These are phyloP conservation scores for Raffaelea ambrosiae DNA, from an alignment of 2,329 filamentous ascomycete genomes.

Conservation along the genomic window DNA sequence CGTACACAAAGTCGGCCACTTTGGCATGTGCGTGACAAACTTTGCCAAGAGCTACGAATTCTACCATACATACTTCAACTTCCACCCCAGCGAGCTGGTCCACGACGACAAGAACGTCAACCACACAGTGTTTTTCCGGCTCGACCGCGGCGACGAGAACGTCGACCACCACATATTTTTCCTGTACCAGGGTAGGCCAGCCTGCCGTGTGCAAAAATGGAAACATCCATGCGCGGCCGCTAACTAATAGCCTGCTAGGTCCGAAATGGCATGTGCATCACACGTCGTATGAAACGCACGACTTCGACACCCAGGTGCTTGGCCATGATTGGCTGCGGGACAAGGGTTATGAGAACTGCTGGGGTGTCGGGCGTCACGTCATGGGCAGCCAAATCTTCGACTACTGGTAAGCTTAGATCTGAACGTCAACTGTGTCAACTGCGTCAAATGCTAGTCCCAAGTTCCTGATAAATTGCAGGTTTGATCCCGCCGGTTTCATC, in stretches of 20 bases:
- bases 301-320: constrained; percentile 61
- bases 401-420: constrained; percentile 60
- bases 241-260: constrained; percentile 12
- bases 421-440: too few relatives aligned
- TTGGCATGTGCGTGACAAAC: constrained; percentile 43
- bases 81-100: constrained; percentile 38
- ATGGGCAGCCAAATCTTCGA: constrained; percentile 66
- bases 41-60: constrained; percentile 41
- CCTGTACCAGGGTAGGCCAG: constrained; percentile 29
- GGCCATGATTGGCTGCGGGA: constrained; percentile 61
- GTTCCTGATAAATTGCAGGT: constrained; percentile 28
- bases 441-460: constrained; percentile 19
- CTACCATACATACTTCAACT: constrained; percentile 41
- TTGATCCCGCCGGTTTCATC: constrained; percentile 54
- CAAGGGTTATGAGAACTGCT: constrained; percentile 56
- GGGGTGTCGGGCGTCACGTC: constrained; percentile 64
- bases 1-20: constrained; percentile 45
- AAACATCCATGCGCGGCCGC: too few relatives aligned
- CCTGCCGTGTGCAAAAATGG: too few relatives aligned
- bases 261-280: constrained; percentile 53
- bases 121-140: constrained; percentile 35
- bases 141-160: constrained; percentile 32
- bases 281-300: constrained; percentile 60
- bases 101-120: constrained; percentile 27
- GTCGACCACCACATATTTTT: constrained; percentile 46